Conservation (phyloP, 352 stramenopile species). For the Phytophthora foliorum region DNA sequence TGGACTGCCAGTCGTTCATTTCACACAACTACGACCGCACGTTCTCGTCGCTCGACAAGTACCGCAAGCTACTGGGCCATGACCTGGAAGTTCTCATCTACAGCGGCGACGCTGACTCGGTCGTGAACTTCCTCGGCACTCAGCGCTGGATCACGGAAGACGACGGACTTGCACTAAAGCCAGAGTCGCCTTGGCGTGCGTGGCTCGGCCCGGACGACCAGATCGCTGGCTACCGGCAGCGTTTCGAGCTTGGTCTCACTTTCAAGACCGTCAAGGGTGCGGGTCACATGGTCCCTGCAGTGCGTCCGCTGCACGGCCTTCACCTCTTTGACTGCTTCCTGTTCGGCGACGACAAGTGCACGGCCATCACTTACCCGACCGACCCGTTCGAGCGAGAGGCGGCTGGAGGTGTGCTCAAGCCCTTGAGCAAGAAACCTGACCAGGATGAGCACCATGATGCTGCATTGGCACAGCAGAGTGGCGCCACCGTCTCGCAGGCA, state of each 20-base stretch:
- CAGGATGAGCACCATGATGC: constrained; percentile 25
- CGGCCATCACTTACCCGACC: constrained; percentile 56
- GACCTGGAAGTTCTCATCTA: constrained; percentile 70
- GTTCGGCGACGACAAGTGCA: constrained; percentile 59
- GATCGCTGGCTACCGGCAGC: constrained; percentile 86
- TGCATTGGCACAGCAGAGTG: constrained; percentile 22
- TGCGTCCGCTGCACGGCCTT: constrained; percentile 70
- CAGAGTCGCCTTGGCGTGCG: constrained; percentile 52
- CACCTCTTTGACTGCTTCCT: constrained; percentile 85
- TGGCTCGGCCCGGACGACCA: constrained; percentile 76
- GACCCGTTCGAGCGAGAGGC: constrained; percentile 64
- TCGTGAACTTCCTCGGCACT: constrained; percentile 89
- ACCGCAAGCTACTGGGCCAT: constrained; percentile 59
- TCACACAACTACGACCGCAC: constrained; percentile 53
- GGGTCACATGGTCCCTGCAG: constrained; percentile 88
- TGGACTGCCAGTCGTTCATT: constrained; percentile 66
- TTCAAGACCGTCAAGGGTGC: constrained; percentile 94
- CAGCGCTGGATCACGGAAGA: constrained; percentile 74
- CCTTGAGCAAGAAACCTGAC: constrained; percentile 14
- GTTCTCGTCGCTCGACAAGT: constrained; percentile 70
- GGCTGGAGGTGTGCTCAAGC: constrained; percentile 25
- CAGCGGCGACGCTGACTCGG: constrained; percentile 73
- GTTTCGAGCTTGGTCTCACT: constrained; percentile 73
- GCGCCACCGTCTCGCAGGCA: constrained; percentile 25
- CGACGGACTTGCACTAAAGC: constrained; percentile 51